These are phyloP conservation scores for Meyerozyma smithsonii DNA, from an alignment of 1,139 yeast species.

Conservation along the genomic window DNA sequence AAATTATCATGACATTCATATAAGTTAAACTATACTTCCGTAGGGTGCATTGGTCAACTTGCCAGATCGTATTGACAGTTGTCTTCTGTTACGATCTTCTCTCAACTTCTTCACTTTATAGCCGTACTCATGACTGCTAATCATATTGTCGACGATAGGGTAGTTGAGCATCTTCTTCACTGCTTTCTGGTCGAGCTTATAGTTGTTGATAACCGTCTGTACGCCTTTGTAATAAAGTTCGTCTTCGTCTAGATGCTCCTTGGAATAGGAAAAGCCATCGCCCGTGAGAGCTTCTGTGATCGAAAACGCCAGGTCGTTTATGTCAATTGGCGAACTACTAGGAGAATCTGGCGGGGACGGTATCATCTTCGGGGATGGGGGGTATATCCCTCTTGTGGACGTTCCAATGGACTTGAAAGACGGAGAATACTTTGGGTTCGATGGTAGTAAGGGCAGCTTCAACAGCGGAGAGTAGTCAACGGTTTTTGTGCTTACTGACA, in stretches of 20 bases:
- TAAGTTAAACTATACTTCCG: constrained; percentile 1
- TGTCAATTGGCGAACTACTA: constrained; percentile 9
- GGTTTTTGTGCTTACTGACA: constrained; percentile 18
- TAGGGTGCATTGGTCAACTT: neutral
- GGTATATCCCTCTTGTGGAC: constrained; percentile 30
- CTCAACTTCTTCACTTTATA: constrained; percentile 39
- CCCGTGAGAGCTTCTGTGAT: constrained; percentile 26
- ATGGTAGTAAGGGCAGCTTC: constrained; percentile 7
- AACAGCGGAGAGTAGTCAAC: constrained; percentile 25
- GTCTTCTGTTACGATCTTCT: constrained; percentile 13
- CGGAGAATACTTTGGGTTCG: constrained; percentile 20
- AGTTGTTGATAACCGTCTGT: constrained; percentile 32
- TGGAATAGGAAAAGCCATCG: constrained; percentile 27
- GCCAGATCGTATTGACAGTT: constrained; percentile 1
- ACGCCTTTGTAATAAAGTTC: constrained; percentile 34
- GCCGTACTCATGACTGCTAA: constrained; percentile 40
- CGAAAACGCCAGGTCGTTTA: constrained; percentile 11
- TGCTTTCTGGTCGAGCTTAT: constrained; percentile 33
- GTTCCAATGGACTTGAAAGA: constrained; percentile 31
- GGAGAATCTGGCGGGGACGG: constrained; percentile 23
- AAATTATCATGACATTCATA: neutral
- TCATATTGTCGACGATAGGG: constrained; percentile 43
- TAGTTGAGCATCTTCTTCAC: constrained; percentile 35
- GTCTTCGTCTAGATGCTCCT: constrained; percentile 39
- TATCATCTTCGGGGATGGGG: constrained; percentile 23